Evolutionary conservation across 768 basidiomycete species (phyloP).

Genomic region (Tulasnella sp.): DNA sequence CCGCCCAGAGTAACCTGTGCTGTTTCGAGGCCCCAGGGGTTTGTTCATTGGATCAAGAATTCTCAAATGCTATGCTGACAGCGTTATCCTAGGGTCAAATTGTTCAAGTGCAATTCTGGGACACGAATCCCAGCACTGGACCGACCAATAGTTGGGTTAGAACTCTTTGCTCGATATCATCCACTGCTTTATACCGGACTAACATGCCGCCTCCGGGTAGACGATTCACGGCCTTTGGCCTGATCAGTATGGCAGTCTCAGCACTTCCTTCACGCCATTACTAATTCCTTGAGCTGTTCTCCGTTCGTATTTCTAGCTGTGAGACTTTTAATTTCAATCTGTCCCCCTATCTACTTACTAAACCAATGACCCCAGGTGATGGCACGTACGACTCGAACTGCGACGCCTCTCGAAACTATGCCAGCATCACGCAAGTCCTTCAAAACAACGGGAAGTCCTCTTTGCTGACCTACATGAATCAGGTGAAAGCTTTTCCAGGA

Average conservation of each 20-base stretch:
- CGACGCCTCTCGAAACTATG: constrained; percentile 32
- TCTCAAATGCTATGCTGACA: neutral
- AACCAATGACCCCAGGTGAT: neutral
- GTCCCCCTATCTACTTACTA: neutral
- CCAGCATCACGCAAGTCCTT: constrained; percentile 34
- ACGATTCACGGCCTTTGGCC: constrained; percentile 56
- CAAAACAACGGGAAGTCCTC: constrained; percentile 25
- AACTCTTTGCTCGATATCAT: neutral
- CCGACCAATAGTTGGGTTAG: constrained; percentile 64
- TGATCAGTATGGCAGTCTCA: constrained; percentile 46
- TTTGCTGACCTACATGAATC: constrained; percentile 33
- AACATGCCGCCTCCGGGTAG: constrained; percentile 21
- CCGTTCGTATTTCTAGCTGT: neutral
- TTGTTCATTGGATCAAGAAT: constrained; percentile 31
- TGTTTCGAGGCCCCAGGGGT: constrained; percentile 67
- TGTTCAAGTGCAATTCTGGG: constrained; percentile 69
- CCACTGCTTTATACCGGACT: neutral
- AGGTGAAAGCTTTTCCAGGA: neutral
- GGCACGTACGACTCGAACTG: constrained; percentile 34
- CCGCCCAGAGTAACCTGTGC: constrained; percentile 46
- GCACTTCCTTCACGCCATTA: no score
- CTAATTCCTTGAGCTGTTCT: neutral
- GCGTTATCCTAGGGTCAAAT: constrained; percentile 65
- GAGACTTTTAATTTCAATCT: neutral
- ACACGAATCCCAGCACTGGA: constrained; percentile 58